A percentile compares a stretch with the other conserved stretches of the same genome.
Evolutionary conservation across 2,329 filamentous ascomycete species (phyloP).

Genomic region (Penicillium sclerotigenum): DNA sequence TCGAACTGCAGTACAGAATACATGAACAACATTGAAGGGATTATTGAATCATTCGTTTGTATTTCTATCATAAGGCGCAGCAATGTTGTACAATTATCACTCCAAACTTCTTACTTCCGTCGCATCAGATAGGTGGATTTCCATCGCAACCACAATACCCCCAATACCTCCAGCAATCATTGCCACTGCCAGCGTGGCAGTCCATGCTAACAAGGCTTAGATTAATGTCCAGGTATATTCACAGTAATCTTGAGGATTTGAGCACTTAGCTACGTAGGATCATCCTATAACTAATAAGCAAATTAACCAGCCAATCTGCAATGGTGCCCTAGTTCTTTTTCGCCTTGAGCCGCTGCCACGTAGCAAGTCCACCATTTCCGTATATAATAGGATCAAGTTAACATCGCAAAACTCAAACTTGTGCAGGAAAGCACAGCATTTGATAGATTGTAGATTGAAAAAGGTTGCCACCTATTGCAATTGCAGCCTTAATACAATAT

Average conservation of each 20-base stretch:
- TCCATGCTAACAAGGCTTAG: conserved; percentile 12
- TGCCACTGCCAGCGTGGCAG: conserved; percentile 24
- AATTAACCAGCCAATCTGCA: neutral
- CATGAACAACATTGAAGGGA: no score
- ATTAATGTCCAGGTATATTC: neutral
- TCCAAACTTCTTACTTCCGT: neutral
- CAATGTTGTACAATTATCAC: neutral
- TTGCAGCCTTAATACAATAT: neutral
- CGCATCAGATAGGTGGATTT: neutral
- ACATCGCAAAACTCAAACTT: neutral
- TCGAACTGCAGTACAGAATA: neutral
- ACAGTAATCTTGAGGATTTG: neutral
- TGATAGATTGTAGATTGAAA: neutral
- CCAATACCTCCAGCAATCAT: neutral
- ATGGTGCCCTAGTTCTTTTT: neutral
- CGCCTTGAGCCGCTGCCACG: conserved; percentile 15
- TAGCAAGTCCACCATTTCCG: conserved; percentile 3
- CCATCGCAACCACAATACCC: neutral
- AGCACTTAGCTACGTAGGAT: conserved; percentile 10
- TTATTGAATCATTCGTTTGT: neutral
- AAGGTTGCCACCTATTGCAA: neutral
- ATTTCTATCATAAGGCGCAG: no score
- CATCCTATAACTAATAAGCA: neutral
- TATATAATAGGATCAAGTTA: neutral
- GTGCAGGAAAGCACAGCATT: neutral